Evolutionary conservation across 1,284 basidiomycete species (phyloP).

Genomic region (Tylopilus sp.): DNA sequence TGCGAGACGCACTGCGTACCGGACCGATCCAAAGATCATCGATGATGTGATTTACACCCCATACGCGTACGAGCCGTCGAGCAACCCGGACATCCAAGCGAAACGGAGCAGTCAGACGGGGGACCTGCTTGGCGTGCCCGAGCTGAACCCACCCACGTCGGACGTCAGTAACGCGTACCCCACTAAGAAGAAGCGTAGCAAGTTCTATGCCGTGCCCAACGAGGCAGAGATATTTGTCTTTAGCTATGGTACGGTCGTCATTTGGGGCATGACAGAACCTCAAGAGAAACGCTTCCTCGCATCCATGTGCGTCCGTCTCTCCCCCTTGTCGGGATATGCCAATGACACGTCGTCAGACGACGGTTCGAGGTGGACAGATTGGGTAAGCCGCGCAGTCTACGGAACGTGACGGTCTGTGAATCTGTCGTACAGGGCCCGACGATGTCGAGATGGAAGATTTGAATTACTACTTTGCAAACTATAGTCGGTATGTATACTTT

Average conservation of each 20-base stretch:
- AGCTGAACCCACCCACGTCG: constrained; percentile 41
- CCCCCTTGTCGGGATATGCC: constrained; percentile 1
- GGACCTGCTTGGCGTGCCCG: constrained; percentile 71
- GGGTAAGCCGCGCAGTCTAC: constrained; percentile 40
- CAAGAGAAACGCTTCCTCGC: constrained; percentile 88
- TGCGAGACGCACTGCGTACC: constrained; percentile 76
- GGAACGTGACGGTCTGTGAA: constrained; percentile 5
- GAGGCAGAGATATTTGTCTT: constrained; percentile 92
- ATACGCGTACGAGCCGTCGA: constrained; percentile 61
- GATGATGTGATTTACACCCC: constrained; percentile 84
- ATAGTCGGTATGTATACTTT: constrained; percentile 70
- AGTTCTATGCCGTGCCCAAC: constrained; percentile 61
- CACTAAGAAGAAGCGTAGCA: constrained; percentile 50
- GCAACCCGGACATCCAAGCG: constrained; percentile 30
- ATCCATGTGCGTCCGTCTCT: constrained; percentile 64
- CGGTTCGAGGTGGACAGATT: constrained; percentile 91
- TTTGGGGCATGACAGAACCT: constrained; percentile 95
- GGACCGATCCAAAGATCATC: constrained; percentile 77
- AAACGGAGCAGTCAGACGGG: constrained; percentile 39
- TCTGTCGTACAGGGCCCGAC: constrained; percentile 54
- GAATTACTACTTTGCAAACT: constrained; percentile 96
- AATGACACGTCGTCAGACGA: constrained; percentile 51
- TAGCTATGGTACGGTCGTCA: constrained; percentile 90
- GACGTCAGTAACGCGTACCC: constrained; percentile 36
- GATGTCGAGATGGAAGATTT: constrained; percentile 94